A percentile compares a stretch with the other conserved stretches of the same genome.
Evolutionary conservation across 2,329 filamentous ascomycete genomes (phyloP).

Genomic region (Neospermospora avenae): DNA sequence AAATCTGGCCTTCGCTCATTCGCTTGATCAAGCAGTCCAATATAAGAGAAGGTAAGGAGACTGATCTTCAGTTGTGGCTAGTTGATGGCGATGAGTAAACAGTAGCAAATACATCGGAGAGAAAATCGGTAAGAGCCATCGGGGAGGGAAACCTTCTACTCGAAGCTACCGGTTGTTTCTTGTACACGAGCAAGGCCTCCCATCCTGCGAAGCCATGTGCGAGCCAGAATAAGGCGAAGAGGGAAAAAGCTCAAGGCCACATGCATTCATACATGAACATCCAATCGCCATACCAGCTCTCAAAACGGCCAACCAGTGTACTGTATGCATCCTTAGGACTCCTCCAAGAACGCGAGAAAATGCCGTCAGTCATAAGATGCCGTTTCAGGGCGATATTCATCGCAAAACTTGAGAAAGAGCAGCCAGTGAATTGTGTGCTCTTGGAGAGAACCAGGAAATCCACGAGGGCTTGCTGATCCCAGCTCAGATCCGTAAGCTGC

Average conservation of each 20-base stretch:
- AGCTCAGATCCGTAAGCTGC: conserved; percentile 39
- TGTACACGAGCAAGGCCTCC: neutral
- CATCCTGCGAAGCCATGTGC: neutral
- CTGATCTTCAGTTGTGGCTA: neutral
- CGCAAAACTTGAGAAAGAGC: conserved; percentile 48
- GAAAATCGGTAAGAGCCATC: neutral
- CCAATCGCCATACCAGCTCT: conserved; percentile 47
- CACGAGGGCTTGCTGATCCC: conserved; percentile 48
- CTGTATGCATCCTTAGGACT: conserved; percentile 42
- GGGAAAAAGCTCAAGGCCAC: conserved; percentile 27
- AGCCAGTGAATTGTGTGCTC: conserved; percentile 43
- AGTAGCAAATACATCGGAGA: neutral
- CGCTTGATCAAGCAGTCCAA: neutral
- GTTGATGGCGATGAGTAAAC: neutral
- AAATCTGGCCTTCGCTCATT: neutral
- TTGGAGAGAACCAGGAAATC: conserved; percentile 49
- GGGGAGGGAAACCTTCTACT: neutral
- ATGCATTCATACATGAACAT: conserved; percentile 41
- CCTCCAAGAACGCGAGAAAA: conserved; percentile 41
- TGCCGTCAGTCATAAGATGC: conserved; percentile 38
- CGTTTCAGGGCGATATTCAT: conserved; percentile 46
- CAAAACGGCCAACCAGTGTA: conserved; percentile 43
- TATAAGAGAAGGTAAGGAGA: neutral
- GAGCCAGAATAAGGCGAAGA: neutral
- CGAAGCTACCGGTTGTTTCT: neutral